Conservation (phyloP, 2,329 filamentous ascomycete genomes). For the Calycina marina region DNA sequence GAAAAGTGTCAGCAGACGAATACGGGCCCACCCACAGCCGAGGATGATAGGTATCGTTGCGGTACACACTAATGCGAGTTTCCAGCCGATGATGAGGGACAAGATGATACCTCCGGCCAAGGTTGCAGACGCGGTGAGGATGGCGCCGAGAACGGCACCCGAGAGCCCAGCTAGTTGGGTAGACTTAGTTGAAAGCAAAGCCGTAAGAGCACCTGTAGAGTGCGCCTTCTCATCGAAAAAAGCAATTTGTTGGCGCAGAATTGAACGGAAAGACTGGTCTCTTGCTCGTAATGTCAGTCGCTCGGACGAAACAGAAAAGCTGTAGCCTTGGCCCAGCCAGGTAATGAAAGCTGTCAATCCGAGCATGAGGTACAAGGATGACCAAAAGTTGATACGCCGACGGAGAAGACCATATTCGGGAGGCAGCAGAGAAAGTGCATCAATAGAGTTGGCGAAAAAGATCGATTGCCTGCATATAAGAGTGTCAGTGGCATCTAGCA, state of each 20-base stretch:
- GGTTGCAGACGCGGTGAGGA: constrained; percentile 65
- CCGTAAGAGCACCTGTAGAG: constrained; percentile 71
- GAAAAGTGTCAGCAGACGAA: constrained; percentile 28
- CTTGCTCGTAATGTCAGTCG: constrained; percentile 51
- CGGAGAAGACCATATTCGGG: constrained; percentile 8
- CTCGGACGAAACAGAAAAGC: constrained; percentile 28
- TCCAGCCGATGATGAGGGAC: constrained; percentile 23
- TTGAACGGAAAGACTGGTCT: constrained; percentile 55
- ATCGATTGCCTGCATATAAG: constrained; percentile 12
- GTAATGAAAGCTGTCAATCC: constrained; percentile 25
- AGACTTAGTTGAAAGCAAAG: constrained; percentile 72
- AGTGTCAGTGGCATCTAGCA: too few species aligned
- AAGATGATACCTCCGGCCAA: constrained; percentile 48
- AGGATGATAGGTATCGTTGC: constrained; percentile 22
- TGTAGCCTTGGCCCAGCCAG: constrained; percentile 7
- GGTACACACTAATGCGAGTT: constrained; percentile 25
- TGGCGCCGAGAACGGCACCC: constrained; percentile 70
- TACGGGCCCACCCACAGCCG: constrained; percentile 26
- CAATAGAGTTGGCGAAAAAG: constrained; percentile 15
- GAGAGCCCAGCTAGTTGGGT: constrained; percentile 61
- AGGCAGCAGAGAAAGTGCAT: constrained; percentile 11
- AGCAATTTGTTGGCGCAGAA: constrained; percentile 79
- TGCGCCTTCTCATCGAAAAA: constrained; percentile 86
- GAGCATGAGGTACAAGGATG: constrained; percentile 31
- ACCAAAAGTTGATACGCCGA: constrained; percentile 22